Base-by-base conservation (phyloP, 2,329 filamentous ascomycete genomes). In the Penicillium freii region DNA sequence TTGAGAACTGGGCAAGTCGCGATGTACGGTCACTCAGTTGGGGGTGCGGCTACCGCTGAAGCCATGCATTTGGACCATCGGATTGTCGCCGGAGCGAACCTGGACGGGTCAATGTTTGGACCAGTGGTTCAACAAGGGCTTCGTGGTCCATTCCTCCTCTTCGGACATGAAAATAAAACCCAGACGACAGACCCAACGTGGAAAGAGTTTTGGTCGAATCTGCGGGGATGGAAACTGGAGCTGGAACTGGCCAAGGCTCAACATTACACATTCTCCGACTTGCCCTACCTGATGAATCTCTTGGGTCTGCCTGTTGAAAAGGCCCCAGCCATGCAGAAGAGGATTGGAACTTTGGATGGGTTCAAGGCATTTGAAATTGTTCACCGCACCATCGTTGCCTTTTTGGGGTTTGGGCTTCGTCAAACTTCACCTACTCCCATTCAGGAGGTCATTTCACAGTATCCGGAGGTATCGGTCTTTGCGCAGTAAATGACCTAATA, bases 1-100 rank as follows among this genome's bases (percentile, higher is more conserved):
- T 11, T 50, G 13, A 31, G 5, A 9, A 40, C 34, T 29, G 11
- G n/a, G 2, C 17, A 6, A 1, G 58, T 61, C 17, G 56, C 53
- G 0, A 64, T 68, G 29, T 56, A 62, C 4, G 66, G 66, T 5
- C 64, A 68, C 36, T 68, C 66, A 3, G 43, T 68, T 2, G 66
- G 66, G 5, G 66, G 66, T 10, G 63, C 66, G 9, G 59, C 66
- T 29, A 56, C 66, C 3, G 60, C 59, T 3, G 43, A 58, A 43
- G 43, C 63, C 13, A 60, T 66, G 31, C 45, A 55, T 1, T 5
- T 51, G 10, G 65, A 68, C 25, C n/a, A 43, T 40, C 58, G 66
- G 17, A 43, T 67, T 38, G 42, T 61, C 3, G 66, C 52, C 0
- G 65, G 63, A 17, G 53, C 64, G 39, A 65, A 66, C 46, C 46